A percentile compares a stretch with the other conserved stretches of the same genome.
Conservation (phyloP, 208 protist species). For the Acanthamoeba rhysodes region DNA sequence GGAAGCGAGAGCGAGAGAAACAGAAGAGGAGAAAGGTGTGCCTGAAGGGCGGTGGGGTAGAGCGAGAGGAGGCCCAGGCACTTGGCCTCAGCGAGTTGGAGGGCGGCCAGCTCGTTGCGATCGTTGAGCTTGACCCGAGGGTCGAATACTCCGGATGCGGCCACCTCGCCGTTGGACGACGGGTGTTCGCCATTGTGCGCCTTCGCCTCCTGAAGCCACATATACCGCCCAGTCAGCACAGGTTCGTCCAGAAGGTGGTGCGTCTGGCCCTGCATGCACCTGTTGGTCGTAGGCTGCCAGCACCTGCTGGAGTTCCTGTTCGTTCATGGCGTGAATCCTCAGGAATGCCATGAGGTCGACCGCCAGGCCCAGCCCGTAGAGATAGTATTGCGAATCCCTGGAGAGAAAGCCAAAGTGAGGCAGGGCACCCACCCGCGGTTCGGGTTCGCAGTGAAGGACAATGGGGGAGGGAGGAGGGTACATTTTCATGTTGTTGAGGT, state of each 20-base stretch:
- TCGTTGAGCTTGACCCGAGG: slow-evolving; percentile 41
- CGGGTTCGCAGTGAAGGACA: background rate
- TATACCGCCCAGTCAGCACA: too few relatives aligned
- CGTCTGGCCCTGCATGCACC: background rate
- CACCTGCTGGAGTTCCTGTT: slow-evolving; percentile 15
- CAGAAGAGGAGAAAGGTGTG: background rate
- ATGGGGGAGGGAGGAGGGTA: background rate
- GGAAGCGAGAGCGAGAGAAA: background rate
- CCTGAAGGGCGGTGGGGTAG: slow-evolving; percentile 41
- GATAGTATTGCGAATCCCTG: slow-evolving; percentile 42
- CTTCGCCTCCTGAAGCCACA: background rate
- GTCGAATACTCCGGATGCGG: background rate
- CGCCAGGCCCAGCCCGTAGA: background rate
- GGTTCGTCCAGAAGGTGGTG: too few relatives aligned
- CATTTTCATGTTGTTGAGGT: slow-evolving; percentile 51
- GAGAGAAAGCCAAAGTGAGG: background rate
- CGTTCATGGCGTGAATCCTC: slow-evolving; percentile 44
- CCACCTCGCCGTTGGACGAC: background rate
- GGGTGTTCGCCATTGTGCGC: background rate
- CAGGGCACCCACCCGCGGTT: too few relatives aligned
- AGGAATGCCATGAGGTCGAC: slow-evolving; percentile 41
- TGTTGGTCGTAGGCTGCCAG: background rate
- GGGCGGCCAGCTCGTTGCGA: slow-evolving; percentile 35
- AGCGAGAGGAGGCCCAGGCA: background rate
- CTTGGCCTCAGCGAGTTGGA: background rate